These are phyloP conservation scores for Euphorbia lathyris DNA, from an alignment of 345 rosid species.

Conservation along the genomic window DNA sequence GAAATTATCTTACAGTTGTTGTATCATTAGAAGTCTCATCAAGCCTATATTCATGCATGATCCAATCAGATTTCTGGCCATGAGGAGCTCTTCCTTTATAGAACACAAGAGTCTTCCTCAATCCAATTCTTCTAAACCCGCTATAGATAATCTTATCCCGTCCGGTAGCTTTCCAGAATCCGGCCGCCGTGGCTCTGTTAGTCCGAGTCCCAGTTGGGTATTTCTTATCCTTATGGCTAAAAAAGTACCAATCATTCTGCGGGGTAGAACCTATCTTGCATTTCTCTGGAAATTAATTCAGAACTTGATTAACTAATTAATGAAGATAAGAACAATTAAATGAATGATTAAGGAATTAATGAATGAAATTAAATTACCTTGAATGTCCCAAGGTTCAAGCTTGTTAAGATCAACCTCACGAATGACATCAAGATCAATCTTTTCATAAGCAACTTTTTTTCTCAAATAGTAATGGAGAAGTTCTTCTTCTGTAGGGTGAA, in stretches of 20 bases:
- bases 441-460: slow-evolving; percentile 78
- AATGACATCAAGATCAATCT: slow-evolving; percentile 93
- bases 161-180: slow-evolving; percentile 99
- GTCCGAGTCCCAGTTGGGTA: slow-evolving; percentile 96
- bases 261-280: slow-evolving; percentile 93
- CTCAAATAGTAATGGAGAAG: slow-evolving; percentile 91
- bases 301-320: neutral
- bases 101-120: slow-evolving; percentile 90
- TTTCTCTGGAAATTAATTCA: slow-evolving; percentile 44
- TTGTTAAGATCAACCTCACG: slow-evolving; percentile 98
- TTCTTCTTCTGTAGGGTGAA: slow-evolving; percentile 97
- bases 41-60: slow-evolving; percentile 95
- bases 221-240: slow-evolving; percentile 96
- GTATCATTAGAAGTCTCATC: slow-evolving; percentile 54
- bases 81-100: slow-evolving; percentile 96
- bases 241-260: slow-evolving; percentile 97
- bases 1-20: slow-evolving; percentile 7
- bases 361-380: slow-evolving; percentile 44
- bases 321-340: too few species aligned
- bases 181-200: slow-evolving; percentile 86
- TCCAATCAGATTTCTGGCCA: slow-evolving; percentile 97
- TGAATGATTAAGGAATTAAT: neutral
- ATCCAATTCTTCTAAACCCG: slow-evolving; percentile 64
- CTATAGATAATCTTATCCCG: slow-evolving; percentile 89
- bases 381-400: slow-evolving; percentile 99